Percentiles rank a stretch among this genome's conserved stretches.
These are phyloP conservation scores for Wickerhamomyces strasburgensis DNA, from an alignment of 805 yeast genomes.

Conservation along the genomic window DNA sequence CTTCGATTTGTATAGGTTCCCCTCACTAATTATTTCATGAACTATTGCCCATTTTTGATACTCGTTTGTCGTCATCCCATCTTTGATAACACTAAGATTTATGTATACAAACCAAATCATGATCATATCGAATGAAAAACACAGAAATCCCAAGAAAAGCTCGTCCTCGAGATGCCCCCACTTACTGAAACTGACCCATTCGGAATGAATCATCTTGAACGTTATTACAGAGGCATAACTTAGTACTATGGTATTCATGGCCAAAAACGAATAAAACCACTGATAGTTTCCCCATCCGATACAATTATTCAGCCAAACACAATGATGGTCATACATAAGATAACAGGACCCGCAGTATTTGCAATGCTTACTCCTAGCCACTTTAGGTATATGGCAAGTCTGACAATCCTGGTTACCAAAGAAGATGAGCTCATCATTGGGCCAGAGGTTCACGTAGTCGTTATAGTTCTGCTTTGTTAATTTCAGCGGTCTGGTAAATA, in stretches of 20 bases:
- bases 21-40: slow-evolving; percentile 43
- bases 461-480: slow-evolving; percentile 2
- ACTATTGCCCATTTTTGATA: slow-evolving; percentile 65
- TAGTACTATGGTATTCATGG: slow-evolving; percentile 41
- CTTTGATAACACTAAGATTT: slow-evolving; percentile 46
- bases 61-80: slow-evolving; percentile 77
- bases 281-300: slow-evolving; percentile 61
- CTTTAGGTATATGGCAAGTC: slow-evolving; percentile 59
- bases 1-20: slow-evolving; percentile 26
- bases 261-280: slow-evolving; percentile 54
- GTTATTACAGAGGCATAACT: slow-evolving; percentile 36
- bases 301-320: slow-evolving; percentile 70
- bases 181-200: slow-evolving; percentile 1
- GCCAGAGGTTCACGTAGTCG: slow-evolving; percentile 5
- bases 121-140: slow-evolving; percentile 40
- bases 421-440: slow-evolving; percentile 18
- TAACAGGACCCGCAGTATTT: slow-evolving; percentile 61
- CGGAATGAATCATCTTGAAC: slow-evolving; percentile 6
- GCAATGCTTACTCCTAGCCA: slow-evolving; percentile 76
- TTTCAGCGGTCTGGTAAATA: slow-evolving; percentile 13
- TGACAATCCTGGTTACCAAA: slow-evolving; percentile 32
- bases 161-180: slow-evolving; percentile 8
- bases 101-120: slow-evolving; percentile 37
- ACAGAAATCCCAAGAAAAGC: slow-evolving; percentile 33
- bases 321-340: slow-evolving; percentile 66